Evolutionary conservation across 2,329 filamentous ascomycete species (phyloP).

Genomic region (Thermomyces lanuginosus): DNA sequence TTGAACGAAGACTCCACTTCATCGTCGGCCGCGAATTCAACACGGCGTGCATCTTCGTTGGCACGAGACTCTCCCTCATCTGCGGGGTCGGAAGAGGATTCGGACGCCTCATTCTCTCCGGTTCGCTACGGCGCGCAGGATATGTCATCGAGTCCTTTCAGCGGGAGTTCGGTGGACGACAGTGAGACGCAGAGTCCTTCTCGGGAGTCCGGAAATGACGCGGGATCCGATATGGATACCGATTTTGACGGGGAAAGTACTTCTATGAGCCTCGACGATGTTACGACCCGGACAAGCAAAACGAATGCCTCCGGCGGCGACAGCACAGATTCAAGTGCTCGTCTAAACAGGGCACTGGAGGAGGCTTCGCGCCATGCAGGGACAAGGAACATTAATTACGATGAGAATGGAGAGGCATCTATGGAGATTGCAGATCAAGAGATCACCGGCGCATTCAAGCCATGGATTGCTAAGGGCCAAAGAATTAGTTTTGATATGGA

Average conservation of each 20-base stretch:
- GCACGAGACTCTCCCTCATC: constrained; percentile 32
- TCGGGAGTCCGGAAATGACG: constrained; percentile 26
- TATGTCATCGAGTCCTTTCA: constrained; percentile 64
- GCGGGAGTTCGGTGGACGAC: constrained; percentile 36
- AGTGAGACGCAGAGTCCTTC: constrained; percentile 25
- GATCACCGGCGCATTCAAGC: constrained; percentile 33
- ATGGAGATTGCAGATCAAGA: constrained; percentile 60
- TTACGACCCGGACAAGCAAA: constrained; percentile 50
- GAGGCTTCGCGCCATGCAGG: constrained; percentile 61
- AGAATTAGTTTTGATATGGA: constrained; percentile 27
- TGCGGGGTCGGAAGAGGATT: constrained; percentile 43
- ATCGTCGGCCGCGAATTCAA: constrained; percentile 55
- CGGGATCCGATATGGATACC: constrained; percentile 33
- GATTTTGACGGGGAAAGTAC: constrained; percentile 50
- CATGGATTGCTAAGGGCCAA: constrained; percentile 31
- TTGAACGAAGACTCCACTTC: constrained; percentile 75
- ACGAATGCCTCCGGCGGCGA: constrained; percentile 42
- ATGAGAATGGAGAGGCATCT: constrained; percentile 52
- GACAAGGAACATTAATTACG: constrained; percentile 48
- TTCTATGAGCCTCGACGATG: constrained; percentile 68
- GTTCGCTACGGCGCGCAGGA: constrained; percentile 49
- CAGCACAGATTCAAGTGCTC: constrained; percentile 50
- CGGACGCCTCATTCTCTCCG: constrained; percentile 42
- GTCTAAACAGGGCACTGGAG: constrained; percentile 60
- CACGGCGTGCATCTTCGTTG: constrained; percentile 52